Percentiles rank a stretch among this genome's conserved stretches.
phyloP scores from a whole-genome alignment of 2,329 filamentous ascomycete species.

The Penicillium expansum region DNA sequence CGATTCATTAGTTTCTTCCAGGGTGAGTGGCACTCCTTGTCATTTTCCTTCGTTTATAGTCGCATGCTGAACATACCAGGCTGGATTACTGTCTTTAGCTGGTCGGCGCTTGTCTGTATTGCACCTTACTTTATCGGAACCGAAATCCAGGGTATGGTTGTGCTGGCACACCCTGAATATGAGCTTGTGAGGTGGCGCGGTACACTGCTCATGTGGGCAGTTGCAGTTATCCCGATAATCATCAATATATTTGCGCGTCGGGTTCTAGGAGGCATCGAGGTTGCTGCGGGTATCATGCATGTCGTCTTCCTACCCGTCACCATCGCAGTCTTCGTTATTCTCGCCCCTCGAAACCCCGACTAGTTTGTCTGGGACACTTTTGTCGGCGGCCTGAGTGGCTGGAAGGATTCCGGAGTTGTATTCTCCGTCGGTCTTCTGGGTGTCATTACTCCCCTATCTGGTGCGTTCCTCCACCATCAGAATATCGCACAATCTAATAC shows the following conservation, averaged over 20 bases:
- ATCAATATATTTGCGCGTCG: constrained; percentile 50
- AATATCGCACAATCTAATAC: too few relatives aligned
- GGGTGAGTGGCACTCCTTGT: too few relatives aligned
- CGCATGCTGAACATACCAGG: constrained; percentile 24
- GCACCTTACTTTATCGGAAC: constrained; percentile 29
- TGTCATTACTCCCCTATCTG: too few relatives aligned
- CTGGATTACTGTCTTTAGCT: constrained; percentile 32
- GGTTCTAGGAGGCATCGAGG: constrained; percentile 51
- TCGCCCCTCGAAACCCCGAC: too few relatives aligned
- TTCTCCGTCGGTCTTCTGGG: too few relatives aligned
- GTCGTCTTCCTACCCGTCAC: too few relatives aligned
- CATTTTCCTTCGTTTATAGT: background rate
- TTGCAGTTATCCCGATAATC: constrained; percentile 45
- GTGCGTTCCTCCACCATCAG: too few relatives aligned
- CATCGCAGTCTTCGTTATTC: too few relatives aligned
- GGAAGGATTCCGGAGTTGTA: too few relatives aligned
- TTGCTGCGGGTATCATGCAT: constrained; percentile 48
- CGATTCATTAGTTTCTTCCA: constrained; percentile 27
- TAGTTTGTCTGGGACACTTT: too few relatives aligned
- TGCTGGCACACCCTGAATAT: constrained; percentile 25
- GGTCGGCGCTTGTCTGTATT: constrained; percentile 30
- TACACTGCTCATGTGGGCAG: constrained; percentile 49
- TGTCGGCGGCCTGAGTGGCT: too few relatives aligned
- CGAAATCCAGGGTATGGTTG: constrained; percentile 32
- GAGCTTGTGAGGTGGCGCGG: constrained; percentile 30